These are phyloP conservation scores for Orbilia ellipsospora DNA, from an alignment of 2,329 filamentous ascomycete genomes.

Conservation along the genomic window DNA sequence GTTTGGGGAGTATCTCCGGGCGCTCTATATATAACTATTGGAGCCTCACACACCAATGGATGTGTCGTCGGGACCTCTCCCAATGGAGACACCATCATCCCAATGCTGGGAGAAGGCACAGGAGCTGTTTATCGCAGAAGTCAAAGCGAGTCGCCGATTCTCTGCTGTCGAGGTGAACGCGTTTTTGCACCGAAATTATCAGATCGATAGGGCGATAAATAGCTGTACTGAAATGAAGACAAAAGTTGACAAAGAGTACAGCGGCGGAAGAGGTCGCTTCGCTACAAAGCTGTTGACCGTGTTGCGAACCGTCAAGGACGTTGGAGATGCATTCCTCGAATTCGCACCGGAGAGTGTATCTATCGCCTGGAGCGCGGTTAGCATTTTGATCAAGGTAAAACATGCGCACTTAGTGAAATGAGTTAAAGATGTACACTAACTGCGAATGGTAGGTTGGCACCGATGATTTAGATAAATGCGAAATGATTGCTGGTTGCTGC, in stretches of 20 bases:
- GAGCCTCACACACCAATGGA: too few species aligned
- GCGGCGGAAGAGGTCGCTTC: constrained; percentile 11
- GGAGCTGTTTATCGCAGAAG: constrained; percentile 13
- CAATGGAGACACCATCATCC: background rate
- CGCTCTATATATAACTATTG: too few species aligned
- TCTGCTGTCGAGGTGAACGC: background rate
- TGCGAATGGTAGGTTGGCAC: constrained; percentile 19
- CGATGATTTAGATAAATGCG: constrained; percentile 28
- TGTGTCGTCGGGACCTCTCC: too few species aligned
- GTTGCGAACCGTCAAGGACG: constrained; percentile 17
- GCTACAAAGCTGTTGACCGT: constrained; percentile 12
- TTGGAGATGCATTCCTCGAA: constrained; percentile 21
- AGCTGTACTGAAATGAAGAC: constrained; percentile 11
- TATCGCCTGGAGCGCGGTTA: constrained; percentile 25
- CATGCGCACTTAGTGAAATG: too few species aligned
- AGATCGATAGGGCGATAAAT: constrained; percentile 18
- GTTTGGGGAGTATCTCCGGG: too few species aligned
- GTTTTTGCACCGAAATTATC: constrained; percentile 8
- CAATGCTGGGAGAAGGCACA: constrained; percentile 21
- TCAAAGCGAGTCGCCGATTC: background rate
- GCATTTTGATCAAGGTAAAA: constrained; percentile 27
- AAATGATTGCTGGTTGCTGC: constrained; percentile 23
- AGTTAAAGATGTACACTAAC: too few species aligned
- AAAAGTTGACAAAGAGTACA: constrained; percentile 16
- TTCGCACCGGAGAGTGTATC: constrained; percentile 27